A percentile compares a stretch with the other conserved stretches of the same genome.
phyloP scores from a whole-genome alignment of 305 asterid genomes.

The Stenogyne calaminthoides region DNA sequence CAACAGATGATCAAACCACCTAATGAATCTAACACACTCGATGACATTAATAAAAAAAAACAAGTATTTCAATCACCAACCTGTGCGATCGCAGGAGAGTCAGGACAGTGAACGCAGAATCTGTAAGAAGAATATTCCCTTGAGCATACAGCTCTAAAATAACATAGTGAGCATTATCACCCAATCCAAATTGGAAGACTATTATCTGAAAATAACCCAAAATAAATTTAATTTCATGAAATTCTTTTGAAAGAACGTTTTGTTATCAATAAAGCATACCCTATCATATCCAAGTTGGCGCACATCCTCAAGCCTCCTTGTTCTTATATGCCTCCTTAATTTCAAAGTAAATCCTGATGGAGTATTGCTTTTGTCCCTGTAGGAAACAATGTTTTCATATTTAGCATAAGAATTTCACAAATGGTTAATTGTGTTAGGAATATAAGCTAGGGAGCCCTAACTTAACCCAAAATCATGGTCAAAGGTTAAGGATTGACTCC shows the following conservation, averaged over 20 bases:
- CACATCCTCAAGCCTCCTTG: slow-evolving; percentile 98
- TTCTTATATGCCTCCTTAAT: slow-evolving; percentile 91
- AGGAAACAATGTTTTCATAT: slow-evolving; percentile 21
- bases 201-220: slow-evolving; percentile 59
- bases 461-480: too few relatives aligned
- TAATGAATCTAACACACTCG: neutral
- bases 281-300: slow-evolving; percentile 98
- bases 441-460: too few relatives aligned
- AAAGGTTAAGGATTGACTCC: too few relatives aligned
- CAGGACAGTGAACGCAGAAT: slow-evolving; percentile 82
- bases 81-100: slow-evolving; percentile 98
- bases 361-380: slow-evolving; percentile 95
- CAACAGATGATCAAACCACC: neutral
- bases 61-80: slow-evolving; percentile 42
- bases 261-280: slow-evolving; percentile 47
- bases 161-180: slow-evolving; percentile 82
- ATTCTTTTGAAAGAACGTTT: slow-evolving; percentile 12
- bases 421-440: too few relatives aligned
- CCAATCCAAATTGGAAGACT: slow-evolving; percentile 93
- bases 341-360: slow-evolving; percentile 95
- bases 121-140: slow-evolving; percentile 94
- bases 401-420: slow-evolving; percentile 20
- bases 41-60: slow-evolving; percentile 18
- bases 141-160: slow-evolving; percentile 97
- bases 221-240: slow-evolving; percentile 19